Percentiles rank a stretch among this genome's conserved stretches.
Evolutionary conservation across 2,329 filamentous ascomycete species (phyloP).

Genomic region (Cladosporium sp.): DNA sequence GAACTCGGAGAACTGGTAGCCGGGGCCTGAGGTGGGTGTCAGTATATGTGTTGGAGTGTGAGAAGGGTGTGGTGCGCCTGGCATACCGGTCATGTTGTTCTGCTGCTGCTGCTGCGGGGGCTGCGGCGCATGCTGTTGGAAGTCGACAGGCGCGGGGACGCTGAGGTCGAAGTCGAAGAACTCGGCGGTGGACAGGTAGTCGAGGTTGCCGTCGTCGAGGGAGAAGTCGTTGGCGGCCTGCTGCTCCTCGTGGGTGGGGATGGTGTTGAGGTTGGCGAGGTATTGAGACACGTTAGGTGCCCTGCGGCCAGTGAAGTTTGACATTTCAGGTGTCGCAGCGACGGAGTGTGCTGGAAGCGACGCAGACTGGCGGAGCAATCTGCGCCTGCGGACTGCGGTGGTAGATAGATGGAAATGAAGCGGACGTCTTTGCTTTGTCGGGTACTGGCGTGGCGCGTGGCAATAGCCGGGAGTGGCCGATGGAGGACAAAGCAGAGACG

Average conservation of each 20-base stretch:
- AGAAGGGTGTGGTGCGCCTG: neutral
- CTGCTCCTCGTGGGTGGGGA: constrained; percentile 65
- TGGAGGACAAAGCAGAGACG: neutral
- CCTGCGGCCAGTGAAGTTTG: constrained; percentile 72
- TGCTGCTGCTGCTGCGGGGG: constrained; percentile 17
- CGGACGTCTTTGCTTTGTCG: constrained; percentile 12
- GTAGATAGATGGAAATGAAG: constrained; percentile 1
- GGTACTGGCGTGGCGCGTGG: constrained; percentile 2
- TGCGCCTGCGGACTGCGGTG: constrained; percentile 9
- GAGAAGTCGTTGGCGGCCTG: constrained; percentile 58
- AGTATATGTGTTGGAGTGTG: neutral
- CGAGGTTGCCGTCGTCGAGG: constrained; percentile 56
- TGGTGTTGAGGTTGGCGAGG: constrained; percentile 79
- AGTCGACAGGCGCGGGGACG: constrained; percentile 15
- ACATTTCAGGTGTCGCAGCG: constrained; percentile 55
- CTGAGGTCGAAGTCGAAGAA: constrained; percentile 67
- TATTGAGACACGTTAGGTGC: constrained; percentile 88
- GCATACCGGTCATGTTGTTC: constrained; percentile 20
- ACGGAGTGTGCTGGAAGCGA: constrained; percentile 5
- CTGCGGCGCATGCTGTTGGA: constrained; percentile 20
- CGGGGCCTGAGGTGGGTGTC: constrained; percentile 30
- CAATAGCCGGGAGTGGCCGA: constrained; percentile 7
- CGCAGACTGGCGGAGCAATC: constrained; percentile 18
- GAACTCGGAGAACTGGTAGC: constrained; percentile 52
- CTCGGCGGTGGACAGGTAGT: constrained; percentile 59